Evolutionary conservation across 257 asterid species (phyloP), one percentile per base, ranked within the genome.

Genomic region (Prunella vulgaris): DNA sequence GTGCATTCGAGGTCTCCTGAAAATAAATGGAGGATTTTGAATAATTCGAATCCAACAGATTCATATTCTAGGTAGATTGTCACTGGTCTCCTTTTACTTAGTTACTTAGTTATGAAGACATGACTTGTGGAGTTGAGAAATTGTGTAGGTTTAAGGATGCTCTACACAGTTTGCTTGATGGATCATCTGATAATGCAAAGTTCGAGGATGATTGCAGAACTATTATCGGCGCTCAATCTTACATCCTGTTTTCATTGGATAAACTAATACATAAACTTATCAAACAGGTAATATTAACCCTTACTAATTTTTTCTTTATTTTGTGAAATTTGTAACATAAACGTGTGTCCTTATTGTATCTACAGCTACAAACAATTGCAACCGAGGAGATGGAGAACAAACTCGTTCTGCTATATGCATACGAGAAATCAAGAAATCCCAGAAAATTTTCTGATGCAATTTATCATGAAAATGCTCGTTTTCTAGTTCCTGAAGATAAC

Each of bases 171-270:
- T 81, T 94, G 69, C 85, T 94, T 60, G 88, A 89, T 74, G 99
- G 99, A 61, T 85, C 95, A 56, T 86, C 90, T 65, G 99, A 94
- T 78, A 91, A 86, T 68, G 80, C 96, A 17, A 94, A 89, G 86
- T 94, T 89, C 42, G 99, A 94, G 82, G 99, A 94, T 78, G 98
- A 94, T 71, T 94, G 99, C 72, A 84, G 99, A 62, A 86, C 97
- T 65, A 88, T 89, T 60, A 83, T 94, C 66, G 98, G 99, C 57
- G 90, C 98, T 81, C 97, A 89, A 66, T 89, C 99, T 15, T 94
- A 85, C 80, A 76, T 87, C 81, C 97, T 94, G 68, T 91, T 89
- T 75, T 91, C 97, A 21, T 74, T 94, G 71, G 97, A 91, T 87
- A 94, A 91, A 83, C 92, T 94, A 66, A 87, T 94, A 74, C 90